Percentiles rank a stretch among this genome's conserved stretches.
These are phyloP conservation scores for Termitomyces sp. DNA, from an alignment of 768 basidiomycete genomes.

Conservation along the genomic window DNA sequence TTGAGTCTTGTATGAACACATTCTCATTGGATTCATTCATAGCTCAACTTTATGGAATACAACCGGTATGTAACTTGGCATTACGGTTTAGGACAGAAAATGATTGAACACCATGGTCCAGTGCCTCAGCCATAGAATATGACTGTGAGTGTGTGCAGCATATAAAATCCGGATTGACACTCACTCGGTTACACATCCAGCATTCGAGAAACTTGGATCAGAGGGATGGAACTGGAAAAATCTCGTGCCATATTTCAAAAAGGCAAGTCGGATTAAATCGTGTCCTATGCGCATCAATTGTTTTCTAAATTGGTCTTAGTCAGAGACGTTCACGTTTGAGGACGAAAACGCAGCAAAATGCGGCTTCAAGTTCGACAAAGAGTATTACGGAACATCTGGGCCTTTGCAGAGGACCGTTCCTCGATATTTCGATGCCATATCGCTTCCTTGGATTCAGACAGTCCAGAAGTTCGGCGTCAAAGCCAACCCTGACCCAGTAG, in stretches of 20 bases:
- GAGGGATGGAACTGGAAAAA: not conserved
- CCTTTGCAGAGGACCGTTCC: not conserved
- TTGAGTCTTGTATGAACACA: too few relatives aligned
- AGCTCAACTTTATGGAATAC: not conserved
- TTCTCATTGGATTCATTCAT: not conserved
- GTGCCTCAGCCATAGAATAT: not conserved
- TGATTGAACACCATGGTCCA: too few relatives aligned
- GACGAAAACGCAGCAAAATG: not conserved
- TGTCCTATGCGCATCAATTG: not conserved
- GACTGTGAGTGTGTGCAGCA: not conserved
- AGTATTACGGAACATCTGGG: not conserved
- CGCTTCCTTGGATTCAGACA: not conserved
- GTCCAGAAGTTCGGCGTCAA: not conserved
- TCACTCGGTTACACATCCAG: not conserved
- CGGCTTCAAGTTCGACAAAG: not conserved
- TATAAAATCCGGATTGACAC: not conserved
- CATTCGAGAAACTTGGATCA: not conserved
- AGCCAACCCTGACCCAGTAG: not conserved
- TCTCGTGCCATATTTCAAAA: slow-evolving; percentile 2
- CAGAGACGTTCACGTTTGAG: not conserved
- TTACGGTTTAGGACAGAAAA: too few relatives aligned
- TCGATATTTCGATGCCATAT: not conserved
- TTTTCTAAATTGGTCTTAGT: not conserved
- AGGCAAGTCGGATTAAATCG: not conserved
- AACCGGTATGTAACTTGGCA: not conserved